Conservation (phyloP, 2,329 filamentous ascomycete species). For the Aspergillus alliaceus region DNA sequence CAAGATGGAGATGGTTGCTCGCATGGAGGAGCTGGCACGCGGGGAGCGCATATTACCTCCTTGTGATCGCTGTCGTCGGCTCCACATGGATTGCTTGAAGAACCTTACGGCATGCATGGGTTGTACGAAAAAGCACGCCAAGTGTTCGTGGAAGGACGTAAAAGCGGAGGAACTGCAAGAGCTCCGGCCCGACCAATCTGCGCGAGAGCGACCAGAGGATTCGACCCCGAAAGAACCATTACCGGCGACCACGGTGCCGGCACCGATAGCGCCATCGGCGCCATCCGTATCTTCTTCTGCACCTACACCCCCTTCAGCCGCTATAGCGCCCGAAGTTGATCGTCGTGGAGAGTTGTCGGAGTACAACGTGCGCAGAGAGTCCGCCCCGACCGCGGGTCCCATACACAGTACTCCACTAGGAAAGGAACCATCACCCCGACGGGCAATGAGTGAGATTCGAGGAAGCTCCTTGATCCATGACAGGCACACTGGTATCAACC, state of each 20-base stretch:
- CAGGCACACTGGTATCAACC: slow-evolving; percentile 20
- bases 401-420: slow-evolving; percentile 22
- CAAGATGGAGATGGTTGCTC: slow-evolving; percentile 67
- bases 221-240: slow-evolving; percentile 8
- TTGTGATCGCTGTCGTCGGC: slow-evolving; percentile 77
- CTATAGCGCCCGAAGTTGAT: neutral
- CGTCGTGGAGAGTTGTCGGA: slow-evolving; percentile 3
- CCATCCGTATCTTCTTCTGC: neutral
- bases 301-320: neutral
- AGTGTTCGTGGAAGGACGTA: slow-evolving; percentile 83
- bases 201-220: slow-evolving; percentile 17
- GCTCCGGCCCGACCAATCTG: slow-evolving; percentile 18
- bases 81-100: slow-evolving; percentile 80
- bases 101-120: slow-evolving; percentile 83
- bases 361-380: slow-evolving; percentile 19
- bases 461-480: slow-evolving; percentile 20
- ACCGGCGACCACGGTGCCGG: slow-evolving; percentile 10
- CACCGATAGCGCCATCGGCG: neutral
- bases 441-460: slow-evolving; percentile 41
- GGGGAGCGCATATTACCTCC: slow-evolving; percentile 77
- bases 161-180: slow-evolving; percentile 65
- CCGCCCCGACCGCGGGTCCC: slow-evolving; percentile 22
- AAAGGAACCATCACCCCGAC: slow-evolving; percentile 32
- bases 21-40: slow-evolving; percentile 72
- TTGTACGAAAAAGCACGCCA: slow-evolving; percentile 87